A percentile compares a stretch with the other conserved stretches of the same genome.
phyloP scores from a whole-genome alignment of 129 eudicot species.

The Smallanthus sonchifolius region DNA sequence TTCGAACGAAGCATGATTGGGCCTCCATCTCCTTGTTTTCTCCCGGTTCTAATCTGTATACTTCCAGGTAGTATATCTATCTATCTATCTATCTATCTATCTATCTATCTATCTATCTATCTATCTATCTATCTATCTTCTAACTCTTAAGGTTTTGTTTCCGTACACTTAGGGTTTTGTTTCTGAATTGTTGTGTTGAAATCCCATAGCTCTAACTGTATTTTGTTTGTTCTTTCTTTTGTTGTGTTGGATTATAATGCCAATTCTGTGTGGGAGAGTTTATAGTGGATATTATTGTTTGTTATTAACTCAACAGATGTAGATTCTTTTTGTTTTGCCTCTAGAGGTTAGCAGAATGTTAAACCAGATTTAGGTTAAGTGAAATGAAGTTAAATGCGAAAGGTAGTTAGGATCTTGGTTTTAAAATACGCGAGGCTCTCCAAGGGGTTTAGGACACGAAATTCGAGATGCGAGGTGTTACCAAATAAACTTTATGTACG shows the following conservation, averaged over 20 bases:
- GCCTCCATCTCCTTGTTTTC: slow-evolving; percentile 69
- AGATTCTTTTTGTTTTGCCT: neutral
- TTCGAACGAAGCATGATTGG: slow-evolving; percentile 71
- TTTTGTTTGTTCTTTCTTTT: neutral
- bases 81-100: too few relatives aligned
- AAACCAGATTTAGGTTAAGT: neutral
- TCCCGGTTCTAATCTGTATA: slow-evolving; percentile 46
- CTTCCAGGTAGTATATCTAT: slow-evolving; percentile 36
- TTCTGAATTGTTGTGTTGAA: neutral
- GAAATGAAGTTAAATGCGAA: neutral
- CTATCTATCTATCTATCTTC: too few relatives aligned
- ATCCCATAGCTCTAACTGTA: neutral
- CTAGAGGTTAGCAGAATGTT: neutral
- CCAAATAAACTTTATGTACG: too few relatives aligned
- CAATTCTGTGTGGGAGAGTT: neutral
- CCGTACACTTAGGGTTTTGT: too few relatives aligned
- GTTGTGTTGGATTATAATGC: neutral
- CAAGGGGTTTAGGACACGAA: too few relatives aligned
- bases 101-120: too few relatives aligned
- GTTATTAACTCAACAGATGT: neutral
- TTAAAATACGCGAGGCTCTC: too few relatives aligned
- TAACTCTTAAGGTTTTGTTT: too few relatives aligned
- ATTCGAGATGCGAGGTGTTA: too few relatives aligned
- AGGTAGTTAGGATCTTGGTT: too few relatives aligned
- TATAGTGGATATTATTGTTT: neutral